These are phyloP conservation scores for Vitis hybrid DNA, from an alignment of 177 flowering plant species.

Conservation along the genomic window DNA sequence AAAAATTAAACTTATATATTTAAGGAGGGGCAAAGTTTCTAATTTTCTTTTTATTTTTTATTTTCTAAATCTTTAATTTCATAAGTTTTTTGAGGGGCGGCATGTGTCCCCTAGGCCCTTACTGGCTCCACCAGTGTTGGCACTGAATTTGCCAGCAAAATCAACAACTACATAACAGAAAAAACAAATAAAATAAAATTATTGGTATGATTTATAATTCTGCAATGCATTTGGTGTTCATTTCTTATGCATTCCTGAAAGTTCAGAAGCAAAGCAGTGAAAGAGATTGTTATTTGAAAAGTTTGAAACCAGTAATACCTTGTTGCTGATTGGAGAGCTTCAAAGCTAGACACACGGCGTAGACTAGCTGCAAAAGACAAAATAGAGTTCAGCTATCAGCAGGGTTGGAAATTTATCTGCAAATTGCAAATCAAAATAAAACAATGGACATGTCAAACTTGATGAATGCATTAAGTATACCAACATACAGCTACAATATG, in stretches of 20 bases:
- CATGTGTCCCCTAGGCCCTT: no score
- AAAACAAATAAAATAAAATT: background rate
- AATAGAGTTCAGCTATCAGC: background rate
- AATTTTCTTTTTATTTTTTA: no score
- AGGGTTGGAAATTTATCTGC: background rate
- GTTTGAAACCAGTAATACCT: conserved; percentile 33
- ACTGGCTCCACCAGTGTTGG: no score
- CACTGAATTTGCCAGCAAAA: background rate
- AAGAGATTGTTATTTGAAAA: background rate
- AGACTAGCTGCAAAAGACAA: conserved; percentile 63
- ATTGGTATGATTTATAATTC: background rate
- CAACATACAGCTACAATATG: background rate
- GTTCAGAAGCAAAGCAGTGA: background rate
- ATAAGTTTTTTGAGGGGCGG: no score
- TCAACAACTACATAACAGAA: background rate
- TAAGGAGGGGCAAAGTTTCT: no score
- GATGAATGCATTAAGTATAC: background rate
- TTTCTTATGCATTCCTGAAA: background rate
- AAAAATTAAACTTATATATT: no score
- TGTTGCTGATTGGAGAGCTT: conserved; percentile 72
- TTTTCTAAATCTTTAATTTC: no score
- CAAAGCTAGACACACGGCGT: conserved; percentile 80
- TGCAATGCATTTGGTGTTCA: background rate
- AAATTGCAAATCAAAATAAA: background rate
- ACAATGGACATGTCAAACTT: background rate